Evolutionary conservation across 208 protist genomes (phyloP), one percentile per base, ranked within the genome.

Genomic region (Angomonas desouzai): DNA sequence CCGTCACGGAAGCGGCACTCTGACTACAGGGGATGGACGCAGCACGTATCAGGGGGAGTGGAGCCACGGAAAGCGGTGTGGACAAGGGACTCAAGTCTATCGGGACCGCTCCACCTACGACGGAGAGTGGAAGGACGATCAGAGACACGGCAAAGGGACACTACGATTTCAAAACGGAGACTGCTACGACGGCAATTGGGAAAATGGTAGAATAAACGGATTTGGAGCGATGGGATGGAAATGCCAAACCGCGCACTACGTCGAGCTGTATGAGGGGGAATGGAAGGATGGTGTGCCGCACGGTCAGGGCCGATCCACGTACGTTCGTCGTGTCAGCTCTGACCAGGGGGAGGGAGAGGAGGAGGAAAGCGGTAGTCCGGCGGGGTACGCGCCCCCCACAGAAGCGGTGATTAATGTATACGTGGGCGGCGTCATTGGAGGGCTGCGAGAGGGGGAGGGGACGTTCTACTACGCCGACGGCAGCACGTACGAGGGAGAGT

Each of bases 391-490:
- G 0, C 74, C 77, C 25, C 75, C 77, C 16, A 62, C 47, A 0
- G 49, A 65, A 11, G 72, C 81, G 22, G 70, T 87, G 36, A 38
- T 89, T 13, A 96, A 96, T 66, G 74, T 86, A 10, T 96, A 96
- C 62, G 62, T 73, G 18, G 91, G 91, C 13, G 33, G 68, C 13
- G 89, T 80, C 60, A 55, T 32, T 29, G 18, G 76, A 1, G 91
- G 91, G 0, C 63, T 70, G 55, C 75, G 91, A 16, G 65, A 96
- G 53, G 90, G 93, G 2, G 53, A 48, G 25, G 91, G 89, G 27
- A 62, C 65, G 13, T 96, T 92, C 66, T 89, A 81, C 70, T 97
- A 94, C 73, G 86, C 86, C 1, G 86, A 96, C 68, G 91, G 93
- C 43, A 87, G 83, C 66, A 77, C 62, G 43, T 96, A 96, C 59